Conservation (phyloP, 768 basidiomycete genomes). For the Gymnopilus dilepis region DNA sequence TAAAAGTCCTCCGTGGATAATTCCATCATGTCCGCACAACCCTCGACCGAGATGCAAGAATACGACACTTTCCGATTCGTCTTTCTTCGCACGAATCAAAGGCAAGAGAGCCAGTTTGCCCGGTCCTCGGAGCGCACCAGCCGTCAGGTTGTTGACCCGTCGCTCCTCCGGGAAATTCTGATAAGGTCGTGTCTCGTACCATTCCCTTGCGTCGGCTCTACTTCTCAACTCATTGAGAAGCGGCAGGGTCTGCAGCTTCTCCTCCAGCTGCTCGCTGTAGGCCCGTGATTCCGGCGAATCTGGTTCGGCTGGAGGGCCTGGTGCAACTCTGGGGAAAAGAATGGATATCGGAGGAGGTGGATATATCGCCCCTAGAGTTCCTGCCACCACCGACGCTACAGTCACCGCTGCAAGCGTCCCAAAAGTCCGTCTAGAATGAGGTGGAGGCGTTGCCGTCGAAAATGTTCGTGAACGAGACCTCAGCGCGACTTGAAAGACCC, state of each 20-base stretch:
- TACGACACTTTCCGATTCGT: conserved; percentile 75
- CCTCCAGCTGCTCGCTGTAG: conserved; percentile 67
- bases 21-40: conserved; percentile 92
- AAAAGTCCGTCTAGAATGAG: conserved; percentile 28
- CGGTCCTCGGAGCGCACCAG: conserved; percentile 86
- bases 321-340: conserved; percentile 78
- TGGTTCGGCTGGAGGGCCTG: conserved; percentile 62
- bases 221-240: conserved; percentile 55
- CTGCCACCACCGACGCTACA: conserved; percentile 44
- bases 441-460: conserved; percentile 19
- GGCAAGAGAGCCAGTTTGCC: conserved; percentile 85
- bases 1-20: conserved; percentile 91
- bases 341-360: conserved; percentile 70
- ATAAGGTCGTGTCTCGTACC: conserved; percentile 86
- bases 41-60: conserved; percentile 86
- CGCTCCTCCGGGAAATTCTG: conserved; percentile 68
- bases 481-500: conserved; percentile 8
- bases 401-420: conserved; percentile 36
- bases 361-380: conserved; percentile 69
- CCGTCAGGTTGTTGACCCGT: conserved; percentile 82
- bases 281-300: conserved; percentile 62
- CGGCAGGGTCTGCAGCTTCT: conserved; percentile 67
- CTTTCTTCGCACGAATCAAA: conserved; percentile 71
- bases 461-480: conserved; percentile 13
- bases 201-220: conserved; percentile 55